These are phyloP conservation scores for Auricularia heimuer DNA, from an alignment of 768 basidiomycete genomes.

Conservation along the genomic window DNA sequence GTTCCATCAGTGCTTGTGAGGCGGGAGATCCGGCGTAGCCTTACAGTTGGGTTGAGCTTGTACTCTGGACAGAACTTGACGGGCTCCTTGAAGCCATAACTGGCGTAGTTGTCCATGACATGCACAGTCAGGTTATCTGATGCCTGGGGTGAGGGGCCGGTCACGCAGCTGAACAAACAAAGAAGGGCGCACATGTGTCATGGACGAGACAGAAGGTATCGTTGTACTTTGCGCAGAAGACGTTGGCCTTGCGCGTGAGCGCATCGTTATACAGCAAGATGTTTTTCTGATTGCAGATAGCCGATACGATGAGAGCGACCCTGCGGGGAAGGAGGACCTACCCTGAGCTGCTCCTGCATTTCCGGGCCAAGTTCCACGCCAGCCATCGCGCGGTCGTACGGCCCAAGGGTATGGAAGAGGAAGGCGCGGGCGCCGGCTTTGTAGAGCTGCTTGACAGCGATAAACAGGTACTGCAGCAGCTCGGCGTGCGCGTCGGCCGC, in stretches of 20 bases:
- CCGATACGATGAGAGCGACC: no score
- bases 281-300: neutral
- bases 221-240: neutral
- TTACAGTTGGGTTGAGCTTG: neutral
- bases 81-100: neutral
- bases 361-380: neutral
- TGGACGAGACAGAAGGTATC: neutral
- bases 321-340: neutral
- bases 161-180: neutral
- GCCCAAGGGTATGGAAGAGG: neutral
- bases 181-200: neutral
- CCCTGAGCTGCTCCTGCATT: neutral
- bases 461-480: neutral
- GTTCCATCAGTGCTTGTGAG: neutral
- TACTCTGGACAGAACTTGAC: neutral
- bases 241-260: neutral
- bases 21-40: neutral
- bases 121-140: neutral
- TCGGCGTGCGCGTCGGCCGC: neutral
- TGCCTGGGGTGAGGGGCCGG: neutral
- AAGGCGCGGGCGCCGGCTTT: neutral
- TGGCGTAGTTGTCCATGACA: neutral
- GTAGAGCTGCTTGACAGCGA: neutral
- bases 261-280: neutral
- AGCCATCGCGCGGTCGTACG: neutral